These are phyloP conservation scores for Neoscytalidium dimidiatum DNA, from an alignment of 2,329 filamentous ascomycete species.

Conservation along the genomic window DNA sequence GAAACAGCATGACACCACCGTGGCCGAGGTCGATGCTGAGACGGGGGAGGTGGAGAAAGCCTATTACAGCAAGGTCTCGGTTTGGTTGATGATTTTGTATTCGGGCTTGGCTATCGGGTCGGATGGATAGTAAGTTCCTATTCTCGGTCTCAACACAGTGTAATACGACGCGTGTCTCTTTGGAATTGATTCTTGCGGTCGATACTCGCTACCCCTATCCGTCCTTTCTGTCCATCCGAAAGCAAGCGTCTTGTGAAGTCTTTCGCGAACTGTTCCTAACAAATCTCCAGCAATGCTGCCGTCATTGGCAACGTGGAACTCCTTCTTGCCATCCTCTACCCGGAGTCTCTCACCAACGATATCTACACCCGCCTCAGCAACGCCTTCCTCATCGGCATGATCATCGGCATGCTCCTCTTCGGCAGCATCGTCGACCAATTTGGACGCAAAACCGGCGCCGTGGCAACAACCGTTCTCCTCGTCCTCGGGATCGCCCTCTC, in stretches of 20 bases:
- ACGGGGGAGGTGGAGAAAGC: neutral
- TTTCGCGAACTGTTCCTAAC: neutral
- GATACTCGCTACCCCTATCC: neutral
- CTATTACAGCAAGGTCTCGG: slow-evolving; percentile 9
- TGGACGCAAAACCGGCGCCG: slow-evolving; percentile 36
- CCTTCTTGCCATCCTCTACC: slow-evolving; percentile 35
- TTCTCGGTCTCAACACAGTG: too few relatives aligned
- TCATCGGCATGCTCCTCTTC: slow-evolving; percentile 37
- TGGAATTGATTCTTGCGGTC: too few relatives aligned
- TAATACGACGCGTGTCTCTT: too few relatives aligned
- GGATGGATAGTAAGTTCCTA: slow-evolving; percentile 34
- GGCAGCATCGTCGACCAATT: slow-evolving; percentile 36
- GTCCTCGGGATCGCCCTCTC: slow-evolving; percentile 35
- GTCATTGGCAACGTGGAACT: slow-evolving; percentile 38
- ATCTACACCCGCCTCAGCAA: slow-evolving; percentile 36
- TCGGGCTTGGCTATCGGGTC: slow-evolving; percentile 38
- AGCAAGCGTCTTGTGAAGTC: neutral
- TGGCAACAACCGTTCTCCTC: slow-evolving; percentile 35
- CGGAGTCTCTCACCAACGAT: slow-evolving; percentile 29
- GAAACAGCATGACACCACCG: neutral
- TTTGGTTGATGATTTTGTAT: slow-evolving; percentile 35
- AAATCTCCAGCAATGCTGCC: slow-evolving; percentile 29
- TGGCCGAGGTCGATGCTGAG: slow-evolving; percentile 1
- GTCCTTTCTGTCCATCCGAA: neutral
- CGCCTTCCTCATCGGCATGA: slow-evolving; percentile 38